Conservation (phyloP, 192 early-diverging fungal species). For the Thamnidium elegans region DNA sequence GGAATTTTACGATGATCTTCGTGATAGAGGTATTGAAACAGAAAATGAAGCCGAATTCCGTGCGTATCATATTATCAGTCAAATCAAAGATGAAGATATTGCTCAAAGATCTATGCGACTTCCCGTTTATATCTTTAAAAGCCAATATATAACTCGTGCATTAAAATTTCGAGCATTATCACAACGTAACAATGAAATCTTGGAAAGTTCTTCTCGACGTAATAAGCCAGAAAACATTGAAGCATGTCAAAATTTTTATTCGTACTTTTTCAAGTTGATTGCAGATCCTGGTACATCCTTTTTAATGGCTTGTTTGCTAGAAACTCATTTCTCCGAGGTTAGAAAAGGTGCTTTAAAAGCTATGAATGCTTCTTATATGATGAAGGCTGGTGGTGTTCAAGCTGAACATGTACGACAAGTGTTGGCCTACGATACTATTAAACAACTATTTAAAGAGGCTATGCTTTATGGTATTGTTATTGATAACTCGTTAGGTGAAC, state of each 20-base stretch:
- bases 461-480: conserved; percentile 34
- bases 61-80: conserved; percentile 81
- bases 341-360: conserved; percentile 71
- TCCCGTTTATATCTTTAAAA: conserved; percentile 50
- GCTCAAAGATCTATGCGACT: conserved; percentile 62
- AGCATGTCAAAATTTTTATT: conserved; percentile 60
- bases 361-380: conserved; percentile 64
- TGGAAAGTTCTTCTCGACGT: conserved; percentile 25
- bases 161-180: conserved; percentile 61
- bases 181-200: conserved; percentile 50
- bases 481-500: conserved; percentile 2
- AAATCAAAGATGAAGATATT: too few species aligned
- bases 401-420: conserved; percentile 28
- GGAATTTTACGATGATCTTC: conserved; percentile 84
- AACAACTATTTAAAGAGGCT: conserved; percentile 39
- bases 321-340: conserved; percentile 71
- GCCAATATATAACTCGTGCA: conserved; percentile 69
- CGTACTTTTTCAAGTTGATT: conserved; percentile 74
- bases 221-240: conserved; percentile 50
- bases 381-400: conserved; percentile 20
- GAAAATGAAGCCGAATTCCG: conserved; percentile 89
- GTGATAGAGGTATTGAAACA: conserved; percentile 45
- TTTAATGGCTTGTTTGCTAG: conserved; percentile 74
- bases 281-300: conserved; percentile 58
- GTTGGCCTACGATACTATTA: conserved; percentile 35